These are phyloP conservation scores for Nothophytophthora sp. DNA, from an alignment of 352 stramenopile species.

Conservation along the genomic window DNA sequence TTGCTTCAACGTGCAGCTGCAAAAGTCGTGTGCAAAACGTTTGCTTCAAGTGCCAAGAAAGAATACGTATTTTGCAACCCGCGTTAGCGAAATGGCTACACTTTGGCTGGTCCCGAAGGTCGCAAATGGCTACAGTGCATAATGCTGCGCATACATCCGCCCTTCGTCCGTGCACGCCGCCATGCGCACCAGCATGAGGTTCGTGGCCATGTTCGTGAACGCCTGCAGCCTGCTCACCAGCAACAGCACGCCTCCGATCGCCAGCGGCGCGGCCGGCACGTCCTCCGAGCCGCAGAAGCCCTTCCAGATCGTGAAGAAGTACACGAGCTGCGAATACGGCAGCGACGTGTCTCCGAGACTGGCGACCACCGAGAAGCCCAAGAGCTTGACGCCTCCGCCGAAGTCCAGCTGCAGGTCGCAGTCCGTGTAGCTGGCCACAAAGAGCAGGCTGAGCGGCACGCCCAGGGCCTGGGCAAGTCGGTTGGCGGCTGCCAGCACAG, in stretches of 20 bases:
- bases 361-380: constrained; percentile 42
- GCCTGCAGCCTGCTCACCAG: constrained; percentile 49
- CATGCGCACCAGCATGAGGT: constrained; percentile 64
- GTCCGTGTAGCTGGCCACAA: constrained; percentile 51
- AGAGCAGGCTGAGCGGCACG: constrained; percentile 50
- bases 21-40: too few species aligned
- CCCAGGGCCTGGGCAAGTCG: constrained; percentile 44
- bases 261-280: constrained; percentile 40
- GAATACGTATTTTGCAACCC: too few species aligned
- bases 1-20: too few species aligned
- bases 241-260: constrained; percentile 40
- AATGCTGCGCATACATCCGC: constrained; percentile 37
- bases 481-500: constrained; percentile 55
- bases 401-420: constrained; percentile 34
- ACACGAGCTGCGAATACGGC: constrained; percentile 38
- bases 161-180: constrained; percentile 43
- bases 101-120: background rate
- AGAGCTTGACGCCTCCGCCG: constrained; percentile 41
- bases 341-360: constrained; percentile 55
- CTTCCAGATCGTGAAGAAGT: constrained; percentile 58
- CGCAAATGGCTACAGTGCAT: constrained; percentile 12
- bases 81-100: too few species aligned
- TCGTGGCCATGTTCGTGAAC: constrained; percentile 48
- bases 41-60: too few species aligned
- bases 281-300: constrained; percentile 52